Conservation (phyloP, 1,284 basidiomycete species). For the Xerocomus cyaneibrunnescens region DNA sequence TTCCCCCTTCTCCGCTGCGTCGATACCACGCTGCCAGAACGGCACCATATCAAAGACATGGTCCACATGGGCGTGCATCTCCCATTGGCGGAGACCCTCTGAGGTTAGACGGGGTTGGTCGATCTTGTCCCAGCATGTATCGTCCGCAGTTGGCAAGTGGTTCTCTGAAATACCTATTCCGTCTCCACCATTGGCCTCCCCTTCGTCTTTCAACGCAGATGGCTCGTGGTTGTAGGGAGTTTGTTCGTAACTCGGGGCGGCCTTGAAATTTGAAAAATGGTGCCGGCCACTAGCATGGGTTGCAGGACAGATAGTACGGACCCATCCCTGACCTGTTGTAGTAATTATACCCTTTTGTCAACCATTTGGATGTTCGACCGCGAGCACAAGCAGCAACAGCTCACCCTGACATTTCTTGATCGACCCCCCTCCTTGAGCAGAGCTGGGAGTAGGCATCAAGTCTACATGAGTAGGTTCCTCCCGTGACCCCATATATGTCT, state of each 20-base stretch:
- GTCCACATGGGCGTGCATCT: constrained; percentile 52
- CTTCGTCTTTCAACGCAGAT: constrained; percentile 21
- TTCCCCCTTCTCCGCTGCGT: constrained; percentile 50
- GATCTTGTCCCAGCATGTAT: constrained; percentile 21
- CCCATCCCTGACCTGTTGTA: constrained; percentile 24
- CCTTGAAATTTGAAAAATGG: constrained; percentile 17
- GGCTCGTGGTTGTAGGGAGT: constrained; percentile 21
- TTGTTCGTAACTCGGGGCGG: constrained; percentile 25
- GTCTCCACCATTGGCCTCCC: constrained; percentile 2
- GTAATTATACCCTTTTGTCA: constrained; percentile 2
- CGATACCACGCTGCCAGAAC: constrained; percentile 55
- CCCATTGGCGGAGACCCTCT: constrained; percentile 46
- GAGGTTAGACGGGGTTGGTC: constrained; percentile 33
- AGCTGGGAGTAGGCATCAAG: constrained; percentile 25
- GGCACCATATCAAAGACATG: constrained; percentile 47
- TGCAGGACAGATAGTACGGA: constrained; percentile 19
- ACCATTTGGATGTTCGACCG: not conserved
- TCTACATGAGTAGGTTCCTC: constrained; percentile 10
- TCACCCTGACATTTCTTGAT: constrained; percentile 28
- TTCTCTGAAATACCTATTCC: not conserved
- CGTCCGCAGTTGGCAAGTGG: constrained; percentile 14
- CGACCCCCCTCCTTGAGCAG: constrained; percentile 18
- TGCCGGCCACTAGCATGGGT: constrained; percentile 10
- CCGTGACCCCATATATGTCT: constrained; percentile 21
- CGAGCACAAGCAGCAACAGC: not conserved